Evolutionary conservation across 495 filamentous ascomycete species (phyloP).

Genomic region (Penicillium roqueforti): DNA sequence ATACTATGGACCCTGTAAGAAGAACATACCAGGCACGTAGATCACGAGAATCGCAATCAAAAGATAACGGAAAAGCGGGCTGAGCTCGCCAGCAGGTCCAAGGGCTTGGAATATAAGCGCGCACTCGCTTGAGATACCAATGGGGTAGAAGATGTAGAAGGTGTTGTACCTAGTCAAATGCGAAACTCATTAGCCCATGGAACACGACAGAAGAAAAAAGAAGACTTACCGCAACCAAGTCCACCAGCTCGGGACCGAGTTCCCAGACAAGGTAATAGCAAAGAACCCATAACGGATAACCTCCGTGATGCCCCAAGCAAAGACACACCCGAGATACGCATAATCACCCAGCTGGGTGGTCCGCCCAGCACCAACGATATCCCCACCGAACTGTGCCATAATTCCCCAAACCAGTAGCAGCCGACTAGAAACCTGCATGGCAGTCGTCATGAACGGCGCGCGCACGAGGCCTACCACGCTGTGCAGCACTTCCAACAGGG

Average conservation of each 20-base stretch:
- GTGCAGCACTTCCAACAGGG: constrained; percentile 78
- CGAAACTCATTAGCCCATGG: constrained; percentile 1
- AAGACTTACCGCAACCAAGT: constrained; percentile 65
- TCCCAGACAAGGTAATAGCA: constrained; percentile 60
- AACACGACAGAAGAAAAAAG: neutral
- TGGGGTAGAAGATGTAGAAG: constrained; percentile 86
- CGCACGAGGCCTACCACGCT: constrained; percentile 70
- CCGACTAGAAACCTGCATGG: constrained; percentile 81
- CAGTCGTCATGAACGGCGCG: constrained; percentile 76
- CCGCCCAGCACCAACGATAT: constrained; percentile 27
- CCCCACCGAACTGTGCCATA: constrained; percentile 51
- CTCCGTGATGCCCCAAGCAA: constrained; percentile 83
- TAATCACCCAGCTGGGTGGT: constrained; percentile 34
- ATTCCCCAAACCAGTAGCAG: constrained; percentile 83
- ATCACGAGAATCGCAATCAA: constrained; percentile 60
- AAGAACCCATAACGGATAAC: constrained; percentile 88
- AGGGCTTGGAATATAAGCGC: constrained; percentile 66
- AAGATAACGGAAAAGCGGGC: constrained; percentile 50
- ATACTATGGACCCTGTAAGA: neutral
- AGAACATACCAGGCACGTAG: constrained; percentile 74
- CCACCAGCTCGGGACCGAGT: constrained; percentile 56
- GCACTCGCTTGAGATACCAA: constrained; percentile 84
- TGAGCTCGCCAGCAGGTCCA: constrained; percentile 50
- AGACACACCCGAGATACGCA: constrained; percentile 48
- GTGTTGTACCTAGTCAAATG: constrained; percentile 65